Evolutionary conservation across 768 basidiomycete genomes (phyloP), one percentile per base, ranked within the genome.

Genomic region (Termitomyces sp.): DNA sequence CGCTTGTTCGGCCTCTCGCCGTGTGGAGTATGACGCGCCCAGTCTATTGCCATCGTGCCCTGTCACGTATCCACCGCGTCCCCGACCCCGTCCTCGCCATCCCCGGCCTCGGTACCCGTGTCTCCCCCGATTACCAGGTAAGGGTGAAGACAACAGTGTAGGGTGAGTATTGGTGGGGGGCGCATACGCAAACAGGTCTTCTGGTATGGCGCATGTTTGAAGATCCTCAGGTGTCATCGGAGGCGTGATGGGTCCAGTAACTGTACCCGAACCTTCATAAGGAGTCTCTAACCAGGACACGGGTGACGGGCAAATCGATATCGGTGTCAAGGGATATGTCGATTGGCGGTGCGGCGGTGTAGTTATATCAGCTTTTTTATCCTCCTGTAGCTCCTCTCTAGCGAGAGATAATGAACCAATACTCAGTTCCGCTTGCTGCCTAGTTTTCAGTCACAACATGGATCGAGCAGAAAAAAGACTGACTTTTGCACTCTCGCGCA

Each of bases 161-260:
- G 15, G 15, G 16, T 42, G 41, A 25, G 29, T 22, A 38, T 20
- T 31, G 22, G 33, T 43, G 5, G 56, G 55, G 13, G 43, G 36
- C 20, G 58, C 59, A 44, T 58, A 60, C 1, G 18, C 53, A 59
- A 69, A 68, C 32, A 70, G 57, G 46, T 70, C 68, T 32, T 70
- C 69, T 7, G 67, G 67, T 9, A 69, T 57, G 40, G 62, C 52
- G 47, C 65, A 66, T 0, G 70, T 71, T 54, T 69, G 70, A 18
- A 68, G 56, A 43, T 68, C 61, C 57, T 69, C 67, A 15, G 63
- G 63, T n/a, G 63, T 64, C 60, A 62, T 60, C 5, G 58, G 60
- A 9, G 54, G 60, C 18, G 60, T 59, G 2, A 50, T 48, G 20
- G 52, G 62, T 10, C 31, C 35, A 12, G 25, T 31, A 22, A 27